These are phyloP conservation scores for Mortierella hygrophila DNA, from an alignment of 192 early-diverging fungal genomes.

Conservation along the genomic window DNA sequence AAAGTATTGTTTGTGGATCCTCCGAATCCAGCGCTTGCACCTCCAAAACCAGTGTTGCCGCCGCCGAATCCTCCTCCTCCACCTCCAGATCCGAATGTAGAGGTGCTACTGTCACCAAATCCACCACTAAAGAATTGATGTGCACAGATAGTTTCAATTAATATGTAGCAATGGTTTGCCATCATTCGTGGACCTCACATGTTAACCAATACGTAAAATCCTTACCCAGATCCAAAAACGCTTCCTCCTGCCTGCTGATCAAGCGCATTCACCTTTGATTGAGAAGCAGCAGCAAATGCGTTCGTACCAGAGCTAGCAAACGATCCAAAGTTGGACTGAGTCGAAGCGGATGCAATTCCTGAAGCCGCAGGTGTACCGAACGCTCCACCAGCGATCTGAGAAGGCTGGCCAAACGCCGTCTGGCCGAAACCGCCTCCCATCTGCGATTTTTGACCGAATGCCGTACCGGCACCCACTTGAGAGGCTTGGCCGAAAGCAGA, in stretches of 20 bases:
- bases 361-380: not conserved
- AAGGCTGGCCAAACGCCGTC: slow-evolving; percentile 18
- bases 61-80: not conserved
- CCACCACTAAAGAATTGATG: slow-evolving; percentile 7
- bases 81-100: slow-evolving; percentile 29
- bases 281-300: slow-evolving; percentile 43
- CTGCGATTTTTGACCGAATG: slow-evolving; percentile 14
- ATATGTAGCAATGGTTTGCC: not conserved
- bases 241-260: slow-evolving; percentile 26
- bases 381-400: slow-evolving; percentile 12
- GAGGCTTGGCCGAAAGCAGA: slow-evolving; percentile 31
- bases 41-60: slow-evolving; percentile 10
- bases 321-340: slow-evolving; percentile 49
- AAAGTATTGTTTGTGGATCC: not conserved
- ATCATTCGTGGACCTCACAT: not conserved
- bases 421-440: slow-evolving; percentile 31
- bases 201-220: not conserved
- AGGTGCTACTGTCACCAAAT: slow-evolving; percentile 11
- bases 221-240: slow-evolving; percentile 29
- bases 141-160: not conserved
- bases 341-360: slow-evolving; percentile 16
- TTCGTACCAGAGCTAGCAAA: slow-evolving; percentile 46
- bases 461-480: slow-evolving; percentile 6
- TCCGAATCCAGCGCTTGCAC: not conserved
- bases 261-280: slow-evolving; percentile 25